Percentiles rank a stretch among this genome's conserved stretches.
These are phyloP conservation scores for Tremellales sp. DNA, from an alignment of 1,284 basidiomycete species.

Conservation along the genomic window DNA sequence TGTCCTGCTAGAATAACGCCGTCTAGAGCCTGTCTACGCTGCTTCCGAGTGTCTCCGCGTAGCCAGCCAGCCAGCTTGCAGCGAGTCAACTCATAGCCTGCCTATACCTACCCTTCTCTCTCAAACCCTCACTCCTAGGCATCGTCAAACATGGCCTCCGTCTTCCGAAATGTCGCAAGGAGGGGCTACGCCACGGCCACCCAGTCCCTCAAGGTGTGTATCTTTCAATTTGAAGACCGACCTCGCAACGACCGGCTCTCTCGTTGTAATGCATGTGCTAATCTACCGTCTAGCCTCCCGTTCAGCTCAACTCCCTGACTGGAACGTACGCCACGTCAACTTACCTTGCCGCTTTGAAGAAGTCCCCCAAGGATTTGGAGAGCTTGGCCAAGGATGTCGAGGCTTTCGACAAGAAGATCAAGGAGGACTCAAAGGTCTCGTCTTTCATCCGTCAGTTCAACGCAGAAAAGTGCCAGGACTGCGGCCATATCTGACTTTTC, in stretches of 20 bases:
- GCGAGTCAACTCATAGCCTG: slow-evolving; percentile 2
- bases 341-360: slow-evolving; percentile 84
- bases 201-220: slow-evolving; percentile 43
- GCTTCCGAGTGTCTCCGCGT: slow-evolving; percentile 9
- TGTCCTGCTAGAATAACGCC: background rate
- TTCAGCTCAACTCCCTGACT: slow-evolving; percentile 51
- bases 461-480: background rate
- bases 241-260: too few relatives aligned
- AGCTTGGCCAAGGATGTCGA: slow-evolving; percentile 78
- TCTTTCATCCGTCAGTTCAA: slow-evolving; percentile 59
- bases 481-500: background rate
- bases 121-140: slow-evolving; percentile 7
- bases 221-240: too few relatives aligned
- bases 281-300: slow-evolving; percentile 41
- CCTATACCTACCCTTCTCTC: slow-evolving; percentile 1
- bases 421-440: slow-evolving; percentile 60
- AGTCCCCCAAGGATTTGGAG: slow-evolving; percentile 61
- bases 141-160: slow-evolving; percentile 42
- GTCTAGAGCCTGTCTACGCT: background rate
- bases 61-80: too few relatives aligned
- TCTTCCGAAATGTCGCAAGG: slow-evolving; percentile 35
- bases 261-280: too few relatives aligned
- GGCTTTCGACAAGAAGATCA: slow-evolving; percentile 63
- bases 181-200: slow-evolving; percentile 48
- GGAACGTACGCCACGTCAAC: slow-evolving; percentile 91